Conservation (phyloP, 1,284 basidiomycete species). For the Ceraceosorus bombacis region DNA sequence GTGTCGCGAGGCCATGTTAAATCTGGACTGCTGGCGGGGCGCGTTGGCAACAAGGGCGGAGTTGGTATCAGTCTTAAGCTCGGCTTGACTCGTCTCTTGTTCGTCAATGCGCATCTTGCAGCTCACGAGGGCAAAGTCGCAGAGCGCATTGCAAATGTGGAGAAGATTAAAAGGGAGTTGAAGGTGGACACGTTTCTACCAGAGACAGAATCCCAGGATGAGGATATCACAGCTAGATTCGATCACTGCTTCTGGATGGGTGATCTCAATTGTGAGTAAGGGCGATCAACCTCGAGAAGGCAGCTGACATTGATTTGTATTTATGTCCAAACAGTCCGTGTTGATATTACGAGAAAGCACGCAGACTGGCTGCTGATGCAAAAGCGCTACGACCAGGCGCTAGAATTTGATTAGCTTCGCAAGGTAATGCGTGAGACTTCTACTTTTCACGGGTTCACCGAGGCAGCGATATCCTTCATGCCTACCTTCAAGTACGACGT, state of each 20-base stretch:
- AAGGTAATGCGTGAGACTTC: constrained; percentile 60
- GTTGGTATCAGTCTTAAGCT: constrained; percentile 74
- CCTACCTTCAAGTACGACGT: constrained; percentile 76
- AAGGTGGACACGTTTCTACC: constrained; percentile 56
- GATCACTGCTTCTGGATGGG: constrained; percentile 74
- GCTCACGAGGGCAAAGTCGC: constrained; percentile 42
- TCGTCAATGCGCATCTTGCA: constrained; percentile 80
- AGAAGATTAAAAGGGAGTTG: constrained; percentile 54
- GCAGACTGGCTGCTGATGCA: constrained; percentile 56
- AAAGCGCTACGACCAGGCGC: constrained; percentile 50
- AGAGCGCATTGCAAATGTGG: constrained; percentile 47
- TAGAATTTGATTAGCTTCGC: constrained; percentile 68
- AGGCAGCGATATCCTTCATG: constrained; percentile 38
- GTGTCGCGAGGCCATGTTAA: constrained; percentile 61
- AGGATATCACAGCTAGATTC: constrained; percentile 71
- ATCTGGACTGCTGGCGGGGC: constrained; percentile 74
- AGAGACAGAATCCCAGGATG: constrained; percentile 55
- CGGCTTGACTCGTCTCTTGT: constrained; percentile 65
- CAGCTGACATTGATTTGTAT: constrained; percentile 6
- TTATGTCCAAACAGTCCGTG: constrained; percentile 44
- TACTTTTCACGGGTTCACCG: constrained; percentile 59
- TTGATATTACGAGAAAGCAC: constrained; percentile 54
- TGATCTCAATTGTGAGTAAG: constrained; percentile 54
- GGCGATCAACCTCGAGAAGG: neutral
- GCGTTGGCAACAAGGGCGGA: constrained; percentile 68